Evolutionary conservation across 495 filamentous ascomycete species (phyloP).

Genomic region (Cudoniella acicularis): DNA sequence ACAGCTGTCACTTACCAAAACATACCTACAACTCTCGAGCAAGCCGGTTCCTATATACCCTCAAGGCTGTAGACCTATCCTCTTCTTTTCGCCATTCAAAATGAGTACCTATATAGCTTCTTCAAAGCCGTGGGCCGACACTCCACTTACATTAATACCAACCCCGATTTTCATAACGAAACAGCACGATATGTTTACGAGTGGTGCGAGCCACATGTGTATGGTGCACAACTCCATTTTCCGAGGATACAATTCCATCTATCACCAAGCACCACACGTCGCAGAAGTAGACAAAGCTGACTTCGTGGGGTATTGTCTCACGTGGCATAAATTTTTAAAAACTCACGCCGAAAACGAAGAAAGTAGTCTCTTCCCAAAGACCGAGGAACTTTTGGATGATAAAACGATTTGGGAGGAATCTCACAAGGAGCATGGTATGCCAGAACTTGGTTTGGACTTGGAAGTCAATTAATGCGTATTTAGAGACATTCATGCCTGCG

Average conservation of each 20-base stretch:
- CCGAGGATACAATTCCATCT: slow-evolving; percentile 45
- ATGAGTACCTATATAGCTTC: background rate
- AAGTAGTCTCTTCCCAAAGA: slow-evolving; percentile 28
- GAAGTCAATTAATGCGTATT: background rate
- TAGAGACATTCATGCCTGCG: slow-evolving; percentile 47
- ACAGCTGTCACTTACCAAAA: too few relatives aligned
- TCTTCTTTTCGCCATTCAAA: background rate
- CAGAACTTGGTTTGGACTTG: background rate
- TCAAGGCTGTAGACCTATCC: too few relatives aligned
- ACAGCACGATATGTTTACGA: slow-evolving; percentile 3
- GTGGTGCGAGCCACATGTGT: slow-evolving; percentile 37
- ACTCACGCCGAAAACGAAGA: slow-evolving; percentile 28
- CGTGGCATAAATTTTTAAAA: slow-evolving; percentile 30
- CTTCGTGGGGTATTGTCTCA: slow-evolving; percentile 37
- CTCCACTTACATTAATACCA: slow-evolving; percentile 29
- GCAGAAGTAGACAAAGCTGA: slow-evolving; percentile 23
- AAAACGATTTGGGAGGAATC: slow-evolving; percentile 20
- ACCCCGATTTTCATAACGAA: slow-evolving; percentile 11
- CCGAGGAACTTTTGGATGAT: slow-evolving; percentile 25
- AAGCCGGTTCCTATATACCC: too few relatives aligned
- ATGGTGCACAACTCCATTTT: slow-evolving; percentile 44
- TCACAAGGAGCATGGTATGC: slow-evolving; percentile 10
- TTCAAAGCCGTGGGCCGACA: slow-evolving; percentile 28
- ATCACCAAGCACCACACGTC: slow-evolving; percentile 40
- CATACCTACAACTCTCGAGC: too few relatives aligned